These are phyloP conservation scores for Ochetophila trinervis DNA, from an alignment of 306 rosid species.

Conservation along the genomic window DNA sequence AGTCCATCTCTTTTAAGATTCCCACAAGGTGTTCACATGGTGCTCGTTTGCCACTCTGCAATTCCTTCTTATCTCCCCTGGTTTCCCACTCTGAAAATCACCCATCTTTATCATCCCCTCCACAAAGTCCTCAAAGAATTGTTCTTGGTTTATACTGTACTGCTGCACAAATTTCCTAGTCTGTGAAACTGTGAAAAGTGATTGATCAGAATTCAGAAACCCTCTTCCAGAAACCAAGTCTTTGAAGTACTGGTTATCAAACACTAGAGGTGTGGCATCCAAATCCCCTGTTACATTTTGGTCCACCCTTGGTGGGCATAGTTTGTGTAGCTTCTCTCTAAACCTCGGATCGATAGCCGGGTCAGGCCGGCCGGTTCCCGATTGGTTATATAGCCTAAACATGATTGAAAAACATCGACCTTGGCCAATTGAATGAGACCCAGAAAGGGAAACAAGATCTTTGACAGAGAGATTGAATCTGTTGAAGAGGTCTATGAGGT, in stretches of 20 bases:
- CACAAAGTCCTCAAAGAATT: constrained; percentile 57
- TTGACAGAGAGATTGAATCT: constrained; percentile 43
- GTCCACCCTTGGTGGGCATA: constrained; percentile 61
- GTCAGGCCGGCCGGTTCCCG: constrained; percentile 70
- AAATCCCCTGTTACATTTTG: constrained; percentile 70
- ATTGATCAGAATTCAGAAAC: constrained; percentile 79
- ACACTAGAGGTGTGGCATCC: constrained; percentile 65
- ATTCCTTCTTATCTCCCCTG: constrained; percentile 73
- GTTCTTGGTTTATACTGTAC: constrained; percentile 37
- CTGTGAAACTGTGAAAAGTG: constrained; percentile 46
- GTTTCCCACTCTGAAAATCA: constrained; percentile 56
- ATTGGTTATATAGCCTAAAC: constrained; percentile 84
- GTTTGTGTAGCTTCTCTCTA: constrained; percentile 45
- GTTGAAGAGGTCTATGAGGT: constrained; percentile 56
- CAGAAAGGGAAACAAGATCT: constrained; percentile 83
- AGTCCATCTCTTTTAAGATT: constrained; percentile 4
- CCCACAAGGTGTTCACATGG: constrained; percentile 2
- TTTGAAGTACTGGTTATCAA: constrained; percentile 88
- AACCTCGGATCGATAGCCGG: constrained; percentile 54
- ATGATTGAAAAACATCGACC: constrained; percentile 87
- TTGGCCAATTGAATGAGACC: constrained; percentile 81
- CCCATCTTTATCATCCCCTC: constrained; percentile 85
- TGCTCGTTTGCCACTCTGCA: constrained; percentile 59
- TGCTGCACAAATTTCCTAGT: constrained; percentile 48
- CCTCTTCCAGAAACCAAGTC: constrained; percentile 78